Percentiles rank a stretch among this genome's conserved stretches.
These are phyloP conservation scores for Linderina pennispora DNA, from an alignment of 192 early-diverging fungal genomes.

Conservation along the genomic window DNA sequence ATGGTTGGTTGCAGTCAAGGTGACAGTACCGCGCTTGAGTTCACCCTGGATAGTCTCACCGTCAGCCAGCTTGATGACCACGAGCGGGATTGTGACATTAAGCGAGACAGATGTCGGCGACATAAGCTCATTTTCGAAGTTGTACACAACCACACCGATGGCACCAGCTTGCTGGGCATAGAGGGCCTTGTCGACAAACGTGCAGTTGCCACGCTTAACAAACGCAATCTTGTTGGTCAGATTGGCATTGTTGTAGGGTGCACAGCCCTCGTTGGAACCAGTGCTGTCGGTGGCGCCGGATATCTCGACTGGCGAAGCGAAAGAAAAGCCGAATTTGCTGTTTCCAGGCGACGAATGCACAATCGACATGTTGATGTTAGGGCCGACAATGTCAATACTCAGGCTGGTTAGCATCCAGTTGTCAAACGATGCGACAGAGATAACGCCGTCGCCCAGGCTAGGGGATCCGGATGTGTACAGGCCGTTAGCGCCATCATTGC, in stretches of 20 bases:
- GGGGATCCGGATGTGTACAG: conserved; percentile 56
- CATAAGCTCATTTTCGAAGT: conserved; percentile 37
- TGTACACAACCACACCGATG: conserved; percentile 60
- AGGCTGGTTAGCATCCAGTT: conserved; percentile 40
- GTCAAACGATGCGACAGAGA: conserved; percentile 52
- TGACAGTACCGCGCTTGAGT: conserved; percentile 32
- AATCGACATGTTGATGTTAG: conserved; percentile 35
- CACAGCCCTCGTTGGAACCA: conserved; percentile 53
- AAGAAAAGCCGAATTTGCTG: conserved; percentile 39
- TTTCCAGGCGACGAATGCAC: conserved; percentile 41
- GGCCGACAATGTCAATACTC: conserved; percentile 33
- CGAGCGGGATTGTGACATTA: conserved; percentile 49
- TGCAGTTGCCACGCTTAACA: conserved; percentile 65
- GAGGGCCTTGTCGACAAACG: conserved; percentile 55
- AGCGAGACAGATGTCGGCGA: conserved; percentile 34
- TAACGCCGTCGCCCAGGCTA: conserved; percentile 46
- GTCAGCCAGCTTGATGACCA: conserved; percentile 48
- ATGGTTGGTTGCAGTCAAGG: conserved; percentile 45
- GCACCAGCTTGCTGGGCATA: conserved; percentile 56
- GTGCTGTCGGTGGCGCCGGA: conserved; percentile 39
- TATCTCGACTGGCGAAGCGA: conserved; percentile 24
- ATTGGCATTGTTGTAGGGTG: conserved; percentile 20
- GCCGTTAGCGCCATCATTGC: conserved; percentile 64
- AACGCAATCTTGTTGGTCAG: conserved; percentile 52
- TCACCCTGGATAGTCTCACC: conserved; percentile 47